phyloP scores from a whole-genome alignment of 768 basidiomycete species.

The Sutorius australiensis region DNA sequence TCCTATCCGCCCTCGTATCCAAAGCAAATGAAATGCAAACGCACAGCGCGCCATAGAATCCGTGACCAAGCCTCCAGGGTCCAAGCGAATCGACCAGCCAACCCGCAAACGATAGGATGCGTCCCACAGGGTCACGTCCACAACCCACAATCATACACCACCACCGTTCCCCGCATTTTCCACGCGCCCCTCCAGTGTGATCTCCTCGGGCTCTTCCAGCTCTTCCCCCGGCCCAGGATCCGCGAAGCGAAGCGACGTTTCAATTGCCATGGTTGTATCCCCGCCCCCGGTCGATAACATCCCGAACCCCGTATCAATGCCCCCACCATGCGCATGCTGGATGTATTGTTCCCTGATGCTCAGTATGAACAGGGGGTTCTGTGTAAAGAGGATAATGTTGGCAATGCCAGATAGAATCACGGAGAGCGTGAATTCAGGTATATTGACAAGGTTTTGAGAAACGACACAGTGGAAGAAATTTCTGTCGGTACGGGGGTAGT shows the following conservation, averaged over 20 bases:
- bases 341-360: conserved; percentile 3
- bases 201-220: not conserved
- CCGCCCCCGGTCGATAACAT: not conserved
- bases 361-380: conserved; percentile 9
- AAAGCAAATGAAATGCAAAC: too few species aligned
- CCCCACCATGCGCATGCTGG: not conserved
- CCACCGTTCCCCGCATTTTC: too few species aligned
- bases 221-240: not conserved
- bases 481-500: not conserved
- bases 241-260: not conserved
- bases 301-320: conserved; percentile 7
- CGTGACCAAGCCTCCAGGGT: too few species aligned
- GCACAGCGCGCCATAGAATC: too few species aligned
- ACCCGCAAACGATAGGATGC: too few species aligned
- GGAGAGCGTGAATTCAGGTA: not conserved
- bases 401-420: not conserved
- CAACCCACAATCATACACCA: too few species aligned
- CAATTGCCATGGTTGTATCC: not conserved
- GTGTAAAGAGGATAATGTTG: not conserved
- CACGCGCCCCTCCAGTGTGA: not conserved
- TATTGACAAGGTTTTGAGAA: not conserved
- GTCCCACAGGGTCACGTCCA: too few species aligned
- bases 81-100: too few species aligned
- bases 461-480: not conserved
- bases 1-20: too few species aligned